Evolutionary conservation across 202 grass and related monocot genomes (phyloP).

Genomic region (Brachypodium distachyon): DNA sequence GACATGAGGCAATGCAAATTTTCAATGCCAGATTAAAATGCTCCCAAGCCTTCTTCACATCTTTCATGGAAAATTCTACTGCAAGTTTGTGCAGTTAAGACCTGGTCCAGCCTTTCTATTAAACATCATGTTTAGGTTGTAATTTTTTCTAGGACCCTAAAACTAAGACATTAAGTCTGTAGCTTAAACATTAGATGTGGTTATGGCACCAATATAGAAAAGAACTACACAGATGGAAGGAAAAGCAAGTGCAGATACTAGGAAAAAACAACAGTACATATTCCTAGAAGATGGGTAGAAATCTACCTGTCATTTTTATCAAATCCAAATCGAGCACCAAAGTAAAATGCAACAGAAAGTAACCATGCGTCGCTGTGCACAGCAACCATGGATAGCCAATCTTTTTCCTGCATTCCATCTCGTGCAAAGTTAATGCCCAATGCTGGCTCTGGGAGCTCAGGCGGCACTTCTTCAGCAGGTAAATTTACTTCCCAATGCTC

Average conservation of each 20-base stretch:
- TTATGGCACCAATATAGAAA: neutral
- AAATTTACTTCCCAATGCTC: constrained; percentile 99
- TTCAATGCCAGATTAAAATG: neutral
- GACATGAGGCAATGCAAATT: neutral
- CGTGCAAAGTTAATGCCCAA: constrained; percentile 97
- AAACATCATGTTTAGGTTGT: neutral
- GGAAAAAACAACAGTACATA: neutral
- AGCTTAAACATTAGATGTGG: neutral
- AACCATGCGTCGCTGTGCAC: constrained; percentile 93
- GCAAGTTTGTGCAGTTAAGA: neutral
- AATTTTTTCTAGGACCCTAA: neutral
- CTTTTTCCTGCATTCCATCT: constrained; percentile 98
- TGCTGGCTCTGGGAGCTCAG: constrained; percentile 92
- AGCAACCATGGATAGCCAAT: constrained; percentile 94
- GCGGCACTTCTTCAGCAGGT: constrained; percentile 95
- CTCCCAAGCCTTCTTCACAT: neutral
- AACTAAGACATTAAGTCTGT: neutral
- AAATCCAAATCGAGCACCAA: constrained; percentile 92
- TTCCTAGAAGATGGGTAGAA: constrained; percentile 12
- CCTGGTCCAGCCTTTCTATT: neutral
- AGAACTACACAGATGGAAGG: neutral
- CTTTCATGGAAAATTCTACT: neutral
- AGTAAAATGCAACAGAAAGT: constrained; percentile 97
- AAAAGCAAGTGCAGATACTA: neutral
- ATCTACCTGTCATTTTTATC: constrained; percentile 86